phyloP scores from a whole-genome alignment of 2,329 filamentous ascomycete species.

The Diplodia mutila region DNA sequence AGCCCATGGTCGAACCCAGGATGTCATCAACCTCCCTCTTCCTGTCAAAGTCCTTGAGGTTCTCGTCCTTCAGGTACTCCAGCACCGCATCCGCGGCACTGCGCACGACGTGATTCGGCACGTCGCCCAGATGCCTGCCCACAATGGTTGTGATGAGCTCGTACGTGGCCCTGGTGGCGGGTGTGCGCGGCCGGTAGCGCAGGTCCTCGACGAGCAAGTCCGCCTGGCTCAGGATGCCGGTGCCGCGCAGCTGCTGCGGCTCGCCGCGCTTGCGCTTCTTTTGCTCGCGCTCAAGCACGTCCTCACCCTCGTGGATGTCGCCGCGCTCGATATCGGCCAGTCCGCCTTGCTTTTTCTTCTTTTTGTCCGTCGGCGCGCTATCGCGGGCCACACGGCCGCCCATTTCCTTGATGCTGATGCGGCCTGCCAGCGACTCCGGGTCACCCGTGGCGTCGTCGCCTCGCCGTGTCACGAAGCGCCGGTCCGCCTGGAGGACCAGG shows the following conservation, averaged over 20 bases:
- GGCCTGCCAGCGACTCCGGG: conserved; percentile 93
- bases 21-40: conserved; percentile 98
- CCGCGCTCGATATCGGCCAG: conserved; percentile 75
- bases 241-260: conserved; percentile 68
- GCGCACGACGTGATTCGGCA: conserved; percentile 85
- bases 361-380: conserved; percentile 75
- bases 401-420: conserved; percentile 94
- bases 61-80: conserved; percentile 92
- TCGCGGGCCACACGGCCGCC: conserved; percentile 81
- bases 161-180: conserved; percentile 89
- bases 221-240: conserved; percentile 79
- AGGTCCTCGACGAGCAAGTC: conserved; percentile 90
- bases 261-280: conserved; percentile 82
- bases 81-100: conserved; percentile 92
- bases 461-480: conserved; percentile 88
- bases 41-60: conserved; percentile 95
- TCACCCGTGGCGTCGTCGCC: conserved; percentile 96
- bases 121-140: conserved; percentile 85
- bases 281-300: conserved; percentile 81
- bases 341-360: conserved; percentile 51
- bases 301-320: conserved; percentile 75
- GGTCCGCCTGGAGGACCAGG: conserved; percentile 99
- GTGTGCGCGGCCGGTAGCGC: conserved; percentile 87
- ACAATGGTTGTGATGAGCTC: conserved; percentile 93
- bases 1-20: conserved; percentile 76